Conservation (phyloP, 163 green algal genomes). For the Coccomyxa subellipsoidea region DNA sequence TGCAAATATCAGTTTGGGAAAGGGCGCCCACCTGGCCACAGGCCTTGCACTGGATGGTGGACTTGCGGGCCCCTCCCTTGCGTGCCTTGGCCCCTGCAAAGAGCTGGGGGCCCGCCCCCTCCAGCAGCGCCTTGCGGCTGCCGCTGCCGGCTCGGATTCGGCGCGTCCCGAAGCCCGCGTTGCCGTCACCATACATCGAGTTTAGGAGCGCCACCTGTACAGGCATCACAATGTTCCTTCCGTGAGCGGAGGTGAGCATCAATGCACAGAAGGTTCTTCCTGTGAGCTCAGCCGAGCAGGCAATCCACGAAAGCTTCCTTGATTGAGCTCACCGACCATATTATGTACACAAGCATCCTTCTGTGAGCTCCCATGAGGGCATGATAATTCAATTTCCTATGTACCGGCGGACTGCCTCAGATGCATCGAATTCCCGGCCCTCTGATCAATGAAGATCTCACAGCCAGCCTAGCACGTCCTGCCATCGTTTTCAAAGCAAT, state of each 20-base stretch:
- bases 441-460: too few relatives aligned
- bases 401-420: too few relatives aligned
- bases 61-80: background rate
- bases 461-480: too few relatives aligned
- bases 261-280: too few relatives aligned
- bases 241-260: too few relatives aligned
- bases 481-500: too few relatives aligned
- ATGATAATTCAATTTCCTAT: too few relatives aligned
- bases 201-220: conserved; percentile 9
- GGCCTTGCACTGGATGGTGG: conserved; percentile 17
- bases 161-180: background rate
- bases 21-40: conserved; percentile 13
- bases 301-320: too few relatives aligned
- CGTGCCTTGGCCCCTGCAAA: background rate
- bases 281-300: too few relatives aligned
- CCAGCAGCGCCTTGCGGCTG: background rate
- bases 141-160: background rate
- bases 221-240: background rate
- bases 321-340: background rate
- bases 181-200: background rate
- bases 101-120: background rate
- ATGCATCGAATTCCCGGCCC: too few relatives aligned
- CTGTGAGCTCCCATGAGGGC: background rate
- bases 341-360: background rate
- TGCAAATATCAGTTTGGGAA: too few relatives aligned